A percentile compares a stretch with the other conserved stretches of the same genome.
phyloP scores from a whole-genome alignment of 495 filamentous ascomycete genomes.

The Opeltia flavorubescens region DNA sequence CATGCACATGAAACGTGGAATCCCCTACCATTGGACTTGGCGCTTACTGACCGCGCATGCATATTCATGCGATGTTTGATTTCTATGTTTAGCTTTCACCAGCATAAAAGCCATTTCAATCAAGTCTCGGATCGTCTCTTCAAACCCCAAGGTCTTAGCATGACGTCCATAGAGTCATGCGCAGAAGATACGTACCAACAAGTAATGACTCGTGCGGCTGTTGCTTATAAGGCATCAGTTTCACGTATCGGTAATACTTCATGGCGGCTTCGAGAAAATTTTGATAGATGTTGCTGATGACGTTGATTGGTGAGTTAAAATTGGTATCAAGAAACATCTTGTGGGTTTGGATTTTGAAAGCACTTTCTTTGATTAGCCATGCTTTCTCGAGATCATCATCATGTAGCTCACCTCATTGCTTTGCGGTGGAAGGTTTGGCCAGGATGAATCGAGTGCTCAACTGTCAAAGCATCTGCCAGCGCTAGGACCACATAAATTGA shows the following conservation, averaged over 20 bases:
- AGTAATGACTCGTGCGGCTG: conserved; percentile 41
- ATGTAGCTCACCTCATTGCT: conserved; percentile 34
- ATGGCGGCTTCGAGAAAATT: conserved; percentile 64
- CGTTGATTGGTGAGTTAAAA: conserved; percentile 56
- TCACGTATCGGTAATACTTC: conserved; percentile 71
- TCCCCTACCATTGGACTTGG: conserved; percentile 53
- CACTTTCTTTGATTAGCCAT: conserved; percentile 19
- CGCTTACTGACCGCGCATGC: conserved; percentile 43
- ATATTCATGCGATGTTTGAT: conserved; percentile 28
- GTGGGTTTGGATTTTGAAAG: conserved; percentile 77
- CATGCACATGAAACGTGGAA: neutral
- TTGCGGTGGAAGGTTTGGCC: conserved; percentile 69
- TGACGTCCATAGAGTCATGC: too few relatives aligned
- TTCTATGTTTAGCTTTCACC: conserved; percentile 44
- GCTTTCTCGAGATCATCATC: conserved; percentile 2
- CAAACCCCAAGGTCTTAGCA: conserved; percentile 1
- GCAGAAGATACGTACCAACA: conserved; percentile 35
- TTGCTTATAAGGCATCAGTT: conserved; percentile 39
- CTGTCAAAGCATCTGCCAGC: conserved; percentile 50
- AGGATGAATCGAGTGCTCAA: conserved; percentile 54
- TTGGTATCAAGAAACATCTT: conserved; percentile 78
- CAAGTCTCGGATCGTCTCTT: conserved; percentile 52
- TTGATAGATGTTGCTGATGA: conserved; percentile 58
- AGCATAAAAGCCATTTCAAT: conserved; percentile 49
- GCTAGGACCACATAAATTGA: conserved; percentile 16